phyloP scores from a whole-genome alignment of 345 rosid genomes.

The Dimocarpus longan region DNA sequence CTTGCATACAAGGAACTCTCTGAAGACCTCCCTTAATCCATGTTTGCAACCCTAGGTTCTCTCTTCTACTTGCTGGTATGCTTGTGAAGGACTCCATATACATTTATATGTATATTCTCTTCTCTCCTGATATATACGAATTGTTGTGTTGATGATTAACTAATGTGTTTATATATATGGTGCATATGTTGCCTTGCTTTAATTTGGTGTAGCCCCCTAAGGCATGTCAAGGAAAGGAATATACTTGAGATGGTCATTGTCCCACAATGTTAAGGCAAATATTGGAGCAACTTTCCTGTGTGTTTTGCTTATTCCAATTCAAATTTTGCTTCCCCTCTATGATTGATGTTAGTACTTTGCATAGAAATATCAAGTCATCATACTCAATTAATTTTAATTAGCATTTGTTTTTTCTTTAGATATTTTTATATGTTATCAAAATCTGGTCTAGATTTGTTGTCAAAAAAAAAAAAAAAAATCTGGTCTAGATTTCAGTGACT shows the following conservation, averaged over 20 bases:
- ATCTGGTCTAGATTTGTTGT: too few relatives aligned
- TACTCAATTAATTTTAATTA: too few relatives aligned
- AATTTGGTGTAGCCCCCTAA: background rate
- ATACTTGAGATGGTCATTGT: background rate
- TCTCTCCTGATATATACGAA: too few relatives aligned
- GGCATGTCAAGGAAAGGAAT: background rate
- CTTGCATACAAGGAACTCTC: constrained; percentile 58
- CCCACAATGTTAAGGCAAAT: background rate
- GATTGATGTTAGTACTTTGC: background rate
- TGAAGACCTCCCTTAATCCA: constrained; percentile 41
- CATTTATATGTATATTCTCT: too few relatives aligned
- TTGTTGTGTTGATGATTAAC: too few relatives aligned
- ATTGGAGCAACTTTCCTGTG: background rate
- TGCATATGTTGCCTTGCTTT: background rate
- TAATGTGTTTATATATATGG: background rate
- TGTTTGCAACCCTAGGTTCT: constrained; percentile 14
- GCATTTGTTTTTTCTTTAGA: too few relatives aligned
- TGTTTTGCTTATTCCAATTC: background rate
- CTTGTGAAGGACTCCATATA: background rate
- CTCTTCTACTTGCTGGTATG: background rate
- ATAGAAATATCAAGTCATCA: background rate
- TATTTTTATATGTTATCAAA: too few relatives aligned
- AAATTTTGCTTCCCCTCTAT: background rate
- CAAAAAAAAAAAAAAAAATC: too few relatives aligned
- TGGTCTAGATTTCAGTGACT: too few relatives aligned